phyloP scores from a whole-genome alignment of 2,329 filamentous ascomycete genomes.

The Pestalotiopsis fici region DNA sequence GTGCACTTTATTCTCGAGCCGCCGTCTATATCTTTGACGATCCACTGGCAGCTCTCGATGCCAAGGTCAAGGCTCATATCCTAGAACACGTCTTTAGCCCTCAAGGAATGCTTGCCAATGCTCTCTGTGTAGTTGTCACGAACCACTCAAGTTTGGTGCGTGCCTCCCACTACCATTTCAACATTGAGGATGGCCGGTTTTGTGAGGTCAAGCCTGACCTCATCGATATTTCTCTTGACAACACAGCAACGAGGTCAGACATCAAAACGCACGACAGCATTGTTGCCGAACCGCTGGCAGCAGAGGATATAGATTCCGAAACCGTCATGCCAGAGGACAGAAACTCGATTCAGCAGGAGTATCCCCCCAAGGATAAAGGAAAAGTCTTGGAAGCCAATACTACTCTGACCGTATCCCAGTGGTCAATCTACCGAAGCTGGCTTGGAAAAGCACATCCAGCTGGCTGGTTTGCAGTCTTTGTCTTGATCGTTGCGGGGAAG shows the following conservation, averaged over 20 bases:
- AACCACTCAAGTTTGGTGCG: not conserved
- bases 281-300: not conserved
- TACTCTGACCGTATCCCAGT: too few species aligned
- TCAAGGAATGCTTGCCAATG: not conserved
- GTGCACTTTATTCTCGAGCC: conserved; percentile 17
- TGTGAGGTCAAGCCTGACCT: not conserved
- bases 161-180: not conserved
- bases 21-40: conserved; percentile 15
- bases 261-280: not conserved
- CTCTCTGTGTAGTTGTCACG: not conserved
- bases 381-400: too few species aligned
- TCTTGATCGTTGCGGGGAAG: not conserved
- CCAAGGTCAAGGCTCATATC: not conserved
- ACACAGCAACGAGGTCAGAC: not conserved
- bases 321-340: too few species aligned
- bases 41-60: conserved; percentile 17
- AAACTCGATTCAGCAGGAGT: too few species aligned
- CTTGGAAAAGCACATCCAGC: not conserved
- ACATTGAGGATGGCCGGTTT: not conserved
- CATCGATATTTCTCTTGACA: not conserved
- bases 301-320: too few species aligned
- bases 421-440: not conserved
- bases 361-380: not conserved
- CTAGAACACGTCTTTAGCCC: not conserved
- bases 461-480: not conserved